phyloP scores from a whole-genome alignment of 1,139 yeast genomes.

The Wickerhamomyces sp. region DNA sequence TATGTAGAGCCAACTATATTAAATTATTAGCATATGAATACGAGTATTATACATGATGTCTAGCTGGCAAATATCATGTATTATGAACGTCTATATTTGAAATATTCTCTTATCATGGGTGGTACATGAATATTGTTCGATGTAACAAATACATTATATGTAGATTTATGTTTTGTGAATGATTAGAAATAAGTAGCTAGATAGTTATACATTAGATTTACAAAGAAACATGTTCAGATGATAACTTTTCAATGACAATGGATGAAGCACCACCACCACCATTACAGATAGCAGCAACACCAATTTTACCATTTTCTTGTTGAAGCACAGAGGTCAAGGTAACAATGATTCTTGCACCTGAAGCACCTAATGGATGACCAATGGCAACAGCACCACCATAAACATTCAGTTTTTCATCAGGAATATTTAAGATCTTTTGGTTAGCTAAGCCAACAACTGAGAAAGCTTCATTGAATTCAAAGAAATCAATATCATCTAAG shows the following conservation, averaged over 20 bases:
- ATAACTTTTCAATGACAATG: slow-evolving; percentile 59
- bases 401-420: slow-evolving; percentile 72
- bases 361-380: slow-evolving; percentile 97
- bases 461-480: slow-evolving; percentile 96
- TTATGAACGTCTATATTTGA: too few species aligned
- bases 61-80: too few species aligned
- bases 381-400: slow-evolving; percentile 98
- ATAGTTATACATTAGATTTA: too few species aligned
- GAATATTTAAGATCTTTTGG: slow-evolving; percentile 64
- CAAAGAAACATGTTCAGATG: slow-evolving; percentile 21
- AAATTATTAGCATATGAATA: too few species aligned
- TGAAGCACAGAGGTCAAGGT: slow-evolving; percentile 72
- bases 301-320: slow-evolving; percentile 85
- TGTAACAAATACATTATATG: neutral
- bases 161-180: too few species aligned
- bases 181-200: too few species aligned
- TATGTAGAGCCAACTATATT: too few species aligned
- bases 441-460: slow-evolving; percentile 94
- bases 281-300: slow-evolving; percentile 94
- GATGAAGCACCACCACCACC: slow-evolving; percentile 99
- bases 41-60: too few species aligned
- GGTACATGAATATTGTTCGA: too few species aligned
- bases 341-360: slow-evolving; percentile 92
- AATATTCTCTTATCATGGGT: too few species aligned
- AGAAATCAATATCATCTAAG: slow-evolving; percentile 48